phyloP scores from a whole-genome alignment of 768 basidiomycete species.

The Inosperma sp. region DNA sequence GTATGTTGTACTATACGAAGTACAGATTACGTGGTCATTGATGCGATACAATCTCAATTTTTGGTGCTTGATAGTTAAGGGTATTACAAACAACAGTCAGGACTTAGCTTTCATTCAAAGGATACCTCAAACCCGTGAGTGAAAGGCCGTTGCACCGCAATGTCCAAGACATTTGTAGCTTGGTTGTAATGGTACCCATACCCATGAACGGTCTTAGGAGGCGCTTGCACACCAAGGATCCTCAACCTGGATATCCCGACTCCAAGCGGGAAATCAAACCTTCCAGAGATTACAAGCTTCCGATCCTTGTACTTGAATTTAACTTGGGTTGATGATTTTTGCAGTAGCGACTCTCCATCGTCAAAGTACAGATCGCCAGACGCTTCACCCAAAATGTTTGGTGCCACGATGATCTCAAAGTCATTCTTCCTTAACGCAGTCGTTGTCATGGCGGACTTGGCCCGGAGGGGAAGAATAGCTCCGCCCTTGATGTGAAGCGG shows the following conservation, averaged over 20 bases:
- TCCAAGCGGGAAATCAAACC: conserved; percentile 34
- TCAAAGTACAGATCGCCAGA: conserved; percentile 55
- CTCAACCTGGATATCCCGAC: conserved; percentile 35
- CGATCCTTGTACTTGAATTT: conserved; percentile 30
- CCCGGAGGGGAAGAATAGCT: conserved; percentile 52
- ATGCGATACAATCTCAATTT: too few species aligned
- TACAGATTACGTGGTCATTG: too few species aligned
- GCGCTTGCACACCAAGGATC: conserved; percentile 34
- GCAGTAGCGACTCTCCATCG: conserved; percentile 52
- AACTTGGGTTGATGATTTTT: conserved; percentile 28
- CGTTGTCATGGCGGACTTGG: conserved; percentile 56
- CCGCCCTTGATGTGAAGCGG: conserved; percentile 63
- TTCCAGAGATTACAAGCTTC: conserved; percentile 32
- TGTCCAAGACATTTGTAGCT: conserved; percentile 39
- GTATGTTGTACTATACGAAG: too few species aligned
- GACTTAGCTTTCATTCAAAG: too few species aligned
- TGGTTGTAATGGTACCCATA: conserved; percentile 43
- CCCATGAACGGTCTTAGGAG: conserved; percentile 27
- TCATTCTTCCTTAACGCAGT: conserved; percentile 46
- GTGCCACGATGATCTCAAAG: conserved; percentile 63
- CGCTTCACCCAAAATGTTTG: conserved; percentile 46
- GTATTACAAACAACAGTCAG: too few species aligned
- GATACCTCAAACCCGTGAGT: conserved; percentile 15
- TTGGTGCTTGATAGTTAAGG: too few species aligned
- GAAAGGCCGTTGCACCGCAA: conserved; percentile 38